A percentile compares a stretch with the other conserved stretches of the same genome.
Evolutionary conservation across 352 stramenopile genomes (phyloP).

Genomic region (Thalassiosira mediterranea): DNA sequence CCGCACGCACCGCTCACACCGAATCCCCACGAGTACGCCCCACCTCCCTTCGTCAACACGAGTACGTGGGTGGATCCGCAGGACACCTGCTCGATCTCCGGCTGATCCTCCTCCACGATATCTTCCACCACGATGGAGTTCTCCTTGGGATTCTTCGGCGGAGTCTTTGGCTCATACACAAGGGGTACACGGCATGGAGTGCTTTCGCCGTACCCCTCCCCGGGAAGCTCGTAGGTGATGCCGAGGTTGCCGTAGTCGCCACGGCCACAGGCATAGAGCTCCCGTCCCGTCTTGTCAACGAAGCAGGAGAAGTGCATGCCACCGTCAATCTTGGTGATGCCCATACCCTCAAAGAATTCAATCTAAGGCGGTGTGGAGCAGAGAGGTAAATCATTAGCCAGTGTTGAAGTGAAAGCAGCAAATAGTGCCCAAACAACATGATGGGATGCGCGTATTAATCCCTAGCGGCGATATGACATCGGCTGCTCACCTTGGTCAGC

Average conservation of each 20-base stretch:
- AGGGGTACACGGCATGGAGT: conserved; percentile 53
- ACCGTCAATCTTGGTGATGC: conserved; percentile 84
- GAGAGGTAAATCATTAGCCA: too few relatives aligned
- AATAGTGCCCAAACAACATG: too few relatives aligned
- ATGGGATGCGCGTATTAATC: too few relatives aligned
- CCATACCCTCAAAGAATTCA: conserved; percentile 48
- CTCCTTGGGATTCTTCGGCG: conserved; percentile 12
- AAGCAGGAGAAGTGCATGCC: conserved; percentile 92
- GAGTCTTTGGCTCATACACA: conserved; percentile 18
- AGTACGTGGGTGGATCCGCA: conserved; percentile 31
- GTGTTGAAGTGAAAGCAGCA: too few relatives aligned
- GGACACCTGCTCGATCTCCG: conserved; percentile 46
- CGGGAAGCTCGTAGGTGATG: conserved; percentile 33
- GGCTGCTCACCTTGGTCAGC: conserved; percentile 65
- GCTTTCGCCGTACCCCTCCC: conserved; percentile 38
- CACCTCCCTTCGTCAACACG: conserved; percentile 47
- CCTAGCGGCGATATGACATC: too few relatives aligned
- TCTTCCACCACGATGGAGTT: conserved; percentile 38
- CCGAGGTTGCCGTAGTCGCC: conserved; percentile 94
- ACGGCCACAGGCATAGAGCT: conserved; percentile 91
- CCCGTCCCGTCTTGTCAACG: conserved; percentile 86
- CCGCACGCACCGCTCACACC: conserved; percentile 42
- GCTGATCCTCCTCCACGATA: conserved; percentile 43
- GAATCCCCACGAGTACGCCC: conserved; percentile 75
- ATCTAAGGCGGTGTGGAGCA: too few relatives aligned